Conservation (phyloP, 352 stramenopile genomes). For the Phytophthora crassamura region DNA sequence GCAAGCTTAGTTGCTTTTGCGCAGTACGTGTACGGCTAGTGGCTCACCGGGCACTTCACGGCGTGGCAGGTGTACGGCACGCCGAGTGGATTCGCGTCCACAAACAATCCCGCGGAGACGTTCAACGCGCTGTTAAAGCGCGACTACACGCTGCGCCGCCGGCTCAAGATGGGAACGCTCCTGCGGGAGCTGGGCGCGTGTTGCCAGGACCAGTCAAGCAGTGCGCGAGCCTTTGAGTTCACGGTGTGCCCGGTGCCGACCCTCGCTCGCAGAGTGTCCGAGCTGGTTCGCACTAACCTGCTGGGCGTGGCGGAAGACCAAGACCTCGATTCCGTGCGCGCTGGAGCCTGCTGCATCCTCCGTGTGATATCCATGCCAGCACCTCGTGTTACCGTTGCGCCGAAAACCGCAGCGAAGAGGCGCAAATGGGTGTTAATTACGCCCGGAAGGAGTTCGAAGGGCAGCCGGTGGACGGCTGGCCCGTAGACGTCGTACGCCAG, state of each 20-base stretch:
- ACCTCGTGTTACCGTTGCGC: not conserved
- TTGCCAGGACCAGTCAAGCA: not conserved
- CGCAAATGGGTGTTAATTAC: not conserved
- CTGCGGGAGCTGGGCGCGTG: not conserved
- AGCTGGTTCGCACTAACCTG: not conserved
- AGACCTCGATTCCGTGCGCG: not conserved
- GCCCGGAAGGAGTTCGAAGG: not conserved
- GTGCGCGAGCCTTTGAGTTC: not conserved
- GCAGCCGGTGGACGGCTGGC: not conserved
- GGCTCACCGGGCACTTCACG: not conserved
- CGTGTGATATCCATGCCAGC: not conserved
- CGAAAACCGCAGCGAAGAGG: conserved; percentile 10
- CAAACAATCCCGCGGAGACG: not conserved
- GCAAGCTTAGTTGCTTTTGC: not conserved
- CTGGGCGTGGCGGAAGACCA: not conserved
- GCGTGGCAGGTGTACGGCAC: not conserved
- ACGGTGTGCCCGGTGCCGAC: not conserved
- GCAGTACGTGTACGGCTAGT: not conserved
- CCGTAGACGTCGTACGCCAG: not conserved
- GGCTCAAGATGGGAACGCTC: too few relatives aligned
- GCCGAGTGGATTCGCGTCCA: not conserved
- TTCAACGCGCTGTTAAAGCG: too few relatives aligned
- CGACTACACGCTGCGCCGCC: too few relatives aligned
- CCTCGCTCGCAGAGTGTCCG: not conserved
- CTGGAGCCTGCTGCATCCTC: not conserved